phyloP scores from a whole-genome alignment of 192 early-diverging fungal species.

The Podila clonocystis region DNA sequence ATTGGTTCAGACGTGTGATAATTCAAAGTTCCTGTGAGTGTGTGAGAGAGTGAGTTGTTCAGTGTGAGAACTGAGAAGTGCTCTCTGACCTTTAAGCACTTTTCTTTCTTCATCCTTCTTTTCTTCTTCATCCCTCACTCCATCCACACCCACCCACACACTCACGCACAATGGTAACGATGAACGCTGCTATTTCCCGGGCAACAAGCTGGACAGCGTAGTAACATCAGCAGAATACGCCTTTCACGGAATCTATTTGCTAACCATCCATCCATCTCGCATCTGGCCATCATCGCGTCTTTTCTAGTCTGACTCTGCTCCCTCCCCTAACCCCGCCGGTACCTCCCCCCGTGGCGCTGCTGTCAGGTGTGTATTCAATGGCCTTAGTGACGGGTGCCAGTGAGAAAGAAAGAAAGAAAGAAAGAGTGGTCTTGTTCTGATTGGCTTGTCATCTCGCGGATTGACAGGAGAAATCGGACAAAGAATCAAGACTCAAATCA shows the following conservation, averaged over 20 bases:
- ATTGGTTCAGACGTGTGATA: no score
- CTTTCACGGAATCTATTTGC: background rate
- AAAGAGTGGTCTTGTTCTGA: background rate
- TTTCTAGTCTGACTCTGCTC: conserved; percentile 46
- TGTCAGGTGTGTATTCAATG: conserved; percentile 20
- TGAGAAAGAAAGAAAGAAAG: background rate
- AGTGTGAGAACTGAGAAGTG: no score
- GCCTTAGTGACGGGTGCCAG: background rate
- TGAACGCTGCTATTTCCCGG: background rate
- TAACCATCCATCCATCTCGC: background rate
- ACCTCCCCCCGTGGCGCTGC: conserved; percentile 39
- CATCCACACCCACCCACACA: background rate
- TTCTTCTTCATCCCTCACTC: background rate
- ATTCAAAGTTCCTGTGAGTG: no score
- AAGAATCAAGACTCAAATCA: no score
- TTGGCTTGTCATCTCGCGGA: background rate
- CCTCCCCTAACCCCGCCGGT: conserved; percentile 49
- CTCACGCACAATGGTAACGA: conserved; percentile 9
- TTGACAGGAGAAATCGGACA: no score
- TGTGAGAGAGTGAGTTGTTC: no score
- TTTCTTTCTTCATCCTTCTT: conserved; percentile 12
- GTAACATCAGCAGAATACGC: background rate
- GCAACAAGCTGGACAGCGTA: background rate
- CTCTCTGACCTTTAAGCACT: background rate
- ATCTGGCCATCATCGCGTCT: background rate